A percentile compares a stretch with the other conserved stretches of the same genome.
Evolutionary conservation across 805 yeast species (phyloP).

Genomic region (Yamadazyma philogaea): DNA sequence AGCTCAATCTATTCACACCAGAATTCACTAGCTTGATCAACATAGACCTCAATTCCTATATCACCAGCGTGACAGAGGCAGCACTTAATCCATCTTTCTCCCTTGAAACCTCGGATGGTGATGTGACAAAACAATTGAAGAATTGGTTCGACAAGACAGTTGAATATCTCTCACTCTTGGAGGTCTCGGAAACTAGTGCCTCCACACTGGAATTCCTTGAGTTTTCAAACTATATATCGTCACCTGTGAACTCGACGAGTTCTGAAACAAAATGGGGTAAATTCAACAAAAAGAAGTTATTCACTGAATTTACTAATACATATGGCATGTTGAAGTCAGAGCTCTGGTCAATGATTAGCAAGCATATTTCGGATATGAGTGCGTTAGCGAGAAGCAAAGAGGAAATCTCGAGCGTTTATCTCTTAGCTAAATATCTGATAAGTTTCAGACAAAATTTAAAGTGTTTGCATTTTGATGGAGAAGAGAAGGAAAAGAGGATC

Average conservation of each 20-base stretch:
- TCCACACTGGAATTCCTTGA: conserved; percentile 1
- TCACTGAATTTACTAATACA: conserved; percentile 15
- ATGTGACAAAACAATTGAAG: conserved; percentile 10
- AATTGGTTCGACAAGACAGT: conserved; percentile 17
- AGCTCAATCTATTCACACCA: conserved; percentile 10
- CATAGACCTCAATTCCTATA: conserved; percentile 26
- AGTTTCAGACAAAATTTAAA: conserved; percentile 5
- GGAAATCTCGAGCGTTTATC: conserved; percentile 1
- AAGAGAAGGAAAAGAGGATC: not conserved
- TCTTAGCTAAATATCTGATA: conserved; percentile 1
- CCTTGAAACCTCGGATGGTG: conserved; percentile 3
- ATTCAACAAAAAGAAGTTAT: conserved; percentile 16
- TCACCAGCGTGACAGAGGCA: conserved; percentile 16
- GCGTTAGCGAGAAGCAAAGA: not conserved
- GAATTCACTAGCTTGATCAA: conserved; percentile 26
- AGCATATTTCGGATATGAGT: not conserved
- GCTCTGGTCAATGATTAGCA: conserved; percentile 4
- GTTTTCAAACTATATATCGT: conserved; percentile 3
- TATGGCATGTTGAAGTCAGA: conserved; percentile 1
- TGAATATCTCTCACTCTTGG: conserved; percentile 6
- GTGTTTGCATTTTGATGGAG: not conserved
- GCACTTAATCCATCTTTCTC: conserved; percentile 11
- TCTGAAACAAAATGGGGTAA: conserved; percentile 16
- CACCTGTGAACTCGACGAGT: conserved; percentile 5
- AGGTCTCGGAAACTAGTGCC: not conserved